A percentile compares a stretch with the other conserved stretches of the same genome.
Evolutionary conservation across 192 early-diverging fungal species (phyloP).

Genomic region (Jimgerdemannia lactiflua): DNA sequence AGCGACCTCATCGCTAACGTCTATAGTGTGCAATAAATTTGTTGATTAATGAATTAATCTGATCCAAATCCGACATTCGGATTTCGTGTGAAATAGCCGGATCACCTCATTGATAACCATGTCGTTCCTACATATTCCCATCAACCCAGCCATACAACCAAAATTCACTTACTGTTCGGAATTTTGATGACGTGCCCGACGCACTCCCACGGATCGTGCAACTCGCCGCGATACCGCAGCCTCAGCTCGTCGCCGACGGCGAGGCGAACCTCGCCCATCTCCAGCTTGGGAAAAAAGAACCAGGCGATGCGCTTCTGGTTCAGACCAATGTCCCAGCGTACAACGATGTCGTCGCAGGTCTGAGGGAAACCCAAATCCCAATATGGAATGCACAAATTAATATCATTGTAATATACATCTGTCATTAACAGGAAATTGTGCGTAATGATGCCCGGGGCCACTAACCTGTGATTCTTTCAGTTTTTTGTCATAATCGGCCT

Average conservation of each 20-base stretch:
- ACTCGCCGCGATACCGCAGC: conserved; percentile 82
- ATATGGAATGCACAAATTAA: not conserved
- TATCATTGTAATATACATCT: not conserved
- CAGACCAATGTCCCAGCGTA: conserved; percentile 97
- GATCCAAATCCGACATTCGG: not conserved
- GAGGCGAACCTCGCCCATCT: conserved; percentile 84
- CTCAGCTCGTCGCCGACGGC: conserved; percentile 94
- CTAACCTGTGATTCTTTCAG: conserved; percentile 48
- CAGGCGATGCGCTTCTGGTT: conserved; percentile 91
- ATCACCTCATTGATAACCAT: too few species aligned
- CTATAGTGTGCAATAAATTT: conserved; percentile 29
- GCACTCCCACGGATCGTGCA: conserved; percentile 84
- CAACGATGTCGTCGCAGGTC: conserved; percentile 91
- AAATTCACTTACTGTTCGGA: conserved; percentile 73
- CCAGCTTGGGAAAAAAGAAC: conserved; percentile 91
- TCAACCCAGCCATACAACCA: not conserved
- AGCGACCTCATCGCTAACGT: conserved; percentile 91
- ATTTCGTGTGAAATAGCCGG: too few species aligned
- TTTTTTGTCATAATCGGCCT: conserved; percentile 55
- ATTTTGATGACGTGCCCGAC: conserved; percentile 93
- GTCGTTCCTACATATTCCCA: not conserved
- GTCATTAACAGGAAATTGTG: too few species aligned
- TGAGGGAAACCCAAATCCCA: conserved; percentile 25
- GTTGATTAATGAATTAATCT: conserved; percentile 11
- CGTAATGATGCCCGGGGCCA: too few species aligned